Percentiles rank a stretch among this genome's conserved stretches.
Evolutionary conservation across 2,329 filamentous ascomycete species (phyloP).

Genomic region (Claviceps capensis): DNA sequence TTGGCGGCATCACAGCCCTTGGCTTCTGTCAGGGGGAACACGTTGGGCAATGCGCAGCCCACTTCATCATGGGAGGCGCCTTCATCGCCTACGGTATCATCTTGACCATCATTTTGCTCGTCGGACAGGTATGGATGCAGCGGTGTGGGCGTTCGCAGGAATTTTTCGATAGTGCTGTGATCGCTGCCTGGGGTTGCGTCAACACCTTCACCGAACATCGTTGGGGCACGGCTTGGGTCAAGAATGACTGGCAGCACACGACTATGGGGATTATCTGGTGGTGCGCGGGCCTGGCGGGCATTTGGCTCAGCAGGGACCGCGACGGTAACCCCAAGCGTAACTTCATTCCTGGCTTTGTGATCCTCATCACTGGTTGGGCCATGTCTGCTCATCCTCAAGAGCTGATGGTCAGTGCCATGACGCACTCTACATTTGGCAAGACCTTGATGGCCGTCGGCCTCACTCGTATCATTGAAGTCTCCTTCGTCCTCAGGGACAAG

Average conservation of each 20-base stretch:
- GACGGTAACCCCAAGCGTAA: slow-evolving; percentile 83
- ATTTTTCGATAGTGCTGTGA: slow-evolving; percentile 87
- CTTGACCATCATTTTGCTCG: slow-evolving; percentile 71
- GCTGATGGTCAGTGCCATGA: slow-evolving; percentile 70
- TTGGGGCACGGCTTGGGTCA: slow-evolving; percentile 81
- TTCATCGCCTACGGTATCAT: slow-evolving; percentile 91
- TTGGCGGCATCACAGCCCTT: slow-evolving; percentile 82
- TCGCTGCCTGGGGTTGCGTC: slow-evolving; percentile 89
- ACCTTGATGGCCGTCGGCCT: slow-evolving; percentile 84
- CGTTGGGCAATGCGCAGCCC: slow-evolving; percentile 79
- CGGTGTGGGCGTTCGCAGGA: slow-evolving; percentile 80
- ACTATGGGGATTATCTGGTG: slow-evolving; percentile 99
- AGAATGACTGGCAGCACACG: slow-evolving; percentile 93
- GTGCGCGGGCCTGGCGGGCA: slow-evolving; percentile 77
- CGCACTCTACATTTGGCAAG: slow-evolving; percentile 84
- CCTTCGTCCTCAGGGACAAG: slow-evolving; percentile 70
- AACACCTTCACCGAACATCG: slow-evolving; percentile 97
- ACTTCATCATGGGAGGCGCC: slow-evolving; percentile 97
- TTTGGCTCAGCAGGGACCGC: slow-evolving; percentile 80
- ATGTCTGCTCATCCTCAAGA: slow-evolving; percentile 89
- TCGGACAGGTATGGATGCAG: slow-evolving; percentile 77
- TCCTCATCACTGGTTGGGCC: slow-evolving; percentile 84
- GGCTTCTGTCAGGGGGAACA: slow-evolving; percentile 92
- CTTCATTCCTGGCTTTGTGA: slow-evolving; percentile 81
- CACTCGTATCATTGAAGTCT: slow-evolving; percentile 77